Percentiles rank a stretch among this genome's conserved stretches.
Evolutionary conservation across 805 yeast genomes (phyloP).

Genomic region (Komagataella ulmi): DNA sequence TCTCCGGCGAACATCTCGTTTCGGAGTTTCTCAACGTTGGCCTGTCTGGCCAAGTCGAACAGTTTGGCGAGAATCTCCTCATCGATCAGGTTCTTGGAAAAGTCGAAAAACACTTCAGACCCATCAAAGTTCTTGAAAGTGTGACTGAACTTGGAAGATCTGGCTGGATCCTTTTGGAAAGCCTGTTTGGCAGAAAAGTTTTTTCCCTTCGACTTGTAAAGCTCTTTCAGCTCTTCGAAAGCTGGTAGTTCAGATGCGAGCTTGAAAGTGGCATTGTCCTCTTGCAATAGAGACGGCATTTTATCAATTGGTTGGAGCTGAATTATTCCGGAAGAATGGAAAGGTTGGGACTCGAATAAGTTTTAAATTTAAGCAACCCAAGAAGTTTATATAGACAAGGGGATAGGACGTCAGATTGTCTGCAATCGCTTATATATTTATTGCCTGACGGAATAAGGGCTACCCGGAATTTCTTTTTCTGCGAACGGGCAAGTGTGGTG

Average conservation of each 20-base stretch:
- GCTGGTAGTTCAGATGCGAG: constrained; percentile 67
- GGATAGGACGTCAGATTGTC: neutral
- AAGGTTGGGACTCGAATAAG: neutral
- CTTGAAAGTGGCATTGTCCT: constrained; percentile 28
- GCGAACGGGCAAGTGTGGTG: neutral
- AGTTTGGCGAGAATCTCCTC: constrained; percentile 64
- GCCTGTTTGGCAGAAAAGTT: constrained; percentile 63
- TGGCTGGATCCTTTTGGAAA: constrained; percentile 57
- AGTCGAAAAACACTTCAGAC: constrained; percentile 84
- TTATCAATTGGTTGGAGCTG: neutral
- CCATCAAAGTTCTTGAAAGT: constrained; percentile 78
- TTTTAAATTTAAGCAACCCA: neutral
- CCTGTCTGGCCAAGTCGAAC: constrained; percentile 76
- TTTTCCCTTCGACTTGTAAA: constrained; percentile 62
- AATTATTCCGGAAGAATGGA: neutral
- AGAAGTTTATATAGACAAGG: neutral
- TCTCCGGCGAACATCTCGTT: constrained; percentile 88
- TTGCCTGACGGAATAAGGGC: neutral
- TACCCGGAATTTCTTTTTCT: neutral
- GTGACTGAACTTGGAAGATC: constrained; percentile 67
- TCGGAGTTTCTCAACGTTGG: constrained; percentile 75
- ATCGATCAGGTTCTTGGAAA: constrained; percentile 86
- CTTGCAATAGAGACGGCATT: neutral
- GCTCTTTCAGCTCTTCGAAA: constrained; percentile 64
- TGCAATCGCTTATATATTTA: neutral